Evolutionary conservation across 345 rosid genomes (phyloP).

Genomic region (Citropsis articulata): DNA sequence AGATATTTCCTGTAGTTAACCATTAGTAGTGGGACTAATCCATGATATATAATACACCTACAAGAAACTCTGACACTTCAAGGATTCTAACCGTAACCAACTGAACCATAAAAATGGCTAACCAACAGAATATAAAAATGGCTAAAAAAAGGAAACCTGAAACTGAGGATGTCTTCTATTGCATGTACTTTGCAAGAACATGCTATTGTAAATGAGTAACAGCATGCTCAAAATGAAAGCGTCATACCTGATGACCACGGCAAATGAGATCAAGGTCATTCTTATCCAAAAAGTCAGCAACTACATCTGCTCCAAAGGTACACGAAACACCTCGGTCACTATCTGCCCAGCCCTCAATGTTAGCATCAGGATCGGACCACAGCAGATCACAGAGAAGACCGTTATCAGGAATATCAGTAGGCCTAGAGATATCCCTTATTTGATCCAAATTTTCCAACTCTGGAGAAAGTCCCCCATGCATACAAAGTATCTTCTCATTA

Average conservation of each 20-base stretch:
- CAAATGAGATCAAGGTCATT: slow-evolving; percentile 95
- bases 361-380: slow-evolving; percentile 94
- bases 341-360: slow-evolving; percentile 68
- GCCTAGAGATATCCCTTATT: slow-evolving; percentile 76
- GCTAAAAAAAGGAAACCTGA: neutral
- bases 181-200: neutral
- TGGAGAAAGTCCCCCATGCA: slow-evolving; percentile 98
- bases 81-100: neutral
- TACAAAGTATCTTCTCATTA: slow-evolving; percentile 87
- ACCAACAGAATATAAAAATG: neutral
- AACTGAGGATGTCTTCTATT: neutral
- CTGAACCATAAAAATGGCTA: neutral
- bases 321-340: slow-evolving; percentile 94
- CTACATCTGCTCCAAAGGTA: slow-evolving; percentile 82
- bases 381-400: slow-evolving; percentile 96
- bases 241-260: slow-evolving; percentile 92
- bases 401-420: slow-evolving; percentile 82
- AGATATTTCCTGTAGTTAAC: neutral
- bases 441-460: slow-evolving; percentile 69
- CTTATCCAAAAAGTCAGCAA: slow-evolving; percentile 84
- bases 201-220: neutral
- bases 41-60: neutral
- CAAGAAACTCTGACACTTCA: neutral
- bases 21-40: neutral
- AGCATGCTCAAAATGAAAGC: slow-evolving; percentile 2